Base-by-base conservation (phyloP, 2,329 filamentous ascomycete genomes). In the Monosporascus ibericus region DNA sequence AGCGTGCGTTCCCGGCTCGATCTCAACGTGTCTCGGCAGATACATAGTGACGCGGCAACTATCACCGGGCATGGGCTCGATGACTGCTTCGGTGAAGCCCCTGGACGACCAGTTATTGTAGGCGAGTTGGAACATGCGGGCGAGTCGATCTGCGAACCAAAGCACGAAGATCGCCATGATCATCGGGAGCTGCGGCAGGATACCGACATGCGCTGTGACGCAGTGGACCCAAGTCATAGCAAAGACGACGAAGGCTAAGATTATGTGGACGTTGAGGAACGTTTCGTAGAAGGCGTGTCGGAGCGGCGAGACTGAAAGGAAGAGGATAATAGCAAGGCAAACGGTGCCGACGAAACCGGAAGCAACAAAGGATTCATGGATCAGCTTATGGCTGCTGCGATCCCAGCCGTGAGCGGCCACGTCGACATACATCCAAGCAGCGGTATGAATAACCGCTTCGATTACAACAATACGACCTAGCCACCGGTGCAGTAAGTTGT, bases 271-370 rank as follows among this genome's bases (percentile, higher is more conserved):
- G 66, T 88, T 90, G 62, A 97, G 80, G 73, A 99, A 99, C 1
- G 90, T 95, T 73, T 99, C 94, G 74, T 99, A 99, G 68, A 96
- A 96, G 39, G 92, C 91, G 70, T 96, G 92, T 55, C 94, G 86
- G 49, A 99, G 66, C 0, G 91, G 87, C 2, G 90, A 92, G 50
- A 88, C 74, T 9, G 90, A 86, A 27, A 86, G 75, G 49, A 95
- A 63, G 50, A 88, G 65, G 46, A 97, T 75, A 44, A 88, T 66
- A 40, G 81, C 61, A 65, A 96, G 80, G 38, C 81, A 78, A 48
- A 81, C 67, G 2, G 75, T 79, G 46, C 79, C 85, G 25, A 85
- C 72, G 63, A 82, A 78, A 44, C 86, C 87, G 38, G 82, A 86
- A 30, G 72, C 69, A 54, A 90, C 84, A 64, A 91, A 92, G 14